These are phyloP conservation scores for Fusarium mexicanum DNA, from an alignment of 2,329 filamentous ascomycete species.

Conservation along the genomic window DNA sequence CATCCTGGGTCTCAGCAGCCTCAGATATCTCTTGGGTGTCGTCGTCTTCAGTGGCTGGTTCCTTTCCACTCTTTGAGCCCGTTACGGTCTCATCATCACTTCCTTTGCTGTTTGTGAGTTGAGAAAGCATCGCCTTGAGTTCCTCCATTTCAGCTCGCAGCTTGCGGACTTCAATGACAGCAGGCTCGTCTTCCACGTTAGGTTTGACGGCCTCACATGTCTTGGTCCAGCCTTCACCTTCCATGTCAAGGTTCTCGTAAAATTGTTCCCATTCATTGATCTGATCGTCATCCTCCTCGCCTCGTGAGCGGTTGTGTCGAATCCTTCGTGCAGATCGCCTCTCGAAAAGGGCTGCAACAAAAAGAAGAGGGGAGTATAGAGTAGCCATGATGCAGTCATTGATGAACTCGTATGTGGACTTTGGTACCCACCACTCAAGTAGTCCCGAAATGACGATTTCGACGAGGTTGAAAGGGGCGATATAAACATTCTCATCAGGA, in stretches of 20 bases:
- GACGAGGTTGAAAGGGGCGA: constrained; percentile 92
- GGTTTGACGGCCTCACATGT: constrained; percentile 79
- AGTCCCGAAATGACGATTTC: constrained; percentile 83
- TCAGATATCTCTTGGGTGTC: constrained; percentile 20
- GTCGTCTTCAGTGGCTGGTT: constrained; percentile 7
- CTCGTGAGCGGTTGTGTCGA: constrained; percentile 75
- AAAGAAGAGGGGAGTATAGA: constrained; percentile 84
- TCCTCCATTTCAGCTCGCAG: constrained; percentile 67
- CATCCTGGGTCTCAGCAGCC: constrained; percentile 21
- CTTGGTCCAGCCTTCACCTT: constrained; percentile 86
- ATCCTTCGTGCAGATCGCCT: constrained; percentile 73
- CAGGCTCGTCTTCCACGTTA: constrained; percentile 82
- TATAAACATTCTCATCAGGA: constrained; percentile 98
- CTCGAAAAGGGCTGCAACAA: constrained; percentile 81
- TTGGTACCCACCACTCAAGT: constrained; percentile 96
- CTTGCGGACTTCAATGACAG: constrained; percentile 74
- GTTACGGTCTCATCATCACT: neutral
- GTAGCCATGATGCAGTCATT: constrained; percentile 90
- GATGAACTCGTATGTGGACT: constrained; percentile 75
- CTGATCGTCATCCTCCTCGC: constrained; percentile 89
- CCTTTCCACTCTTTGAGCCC: constrained; percentile 10
- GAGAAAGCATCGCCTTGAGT: constrained; percentile 60
- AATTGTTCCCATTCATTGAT: constrained; percentile 95
- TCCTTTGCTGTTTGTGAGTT: constrained; percentile 42
- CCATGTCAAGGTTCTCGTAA: constrained; percentile 76